phyloP scores from a whole-genome alignment of 768 basidiomycete genomes.

The Lentinula aciculospora region DNA sequence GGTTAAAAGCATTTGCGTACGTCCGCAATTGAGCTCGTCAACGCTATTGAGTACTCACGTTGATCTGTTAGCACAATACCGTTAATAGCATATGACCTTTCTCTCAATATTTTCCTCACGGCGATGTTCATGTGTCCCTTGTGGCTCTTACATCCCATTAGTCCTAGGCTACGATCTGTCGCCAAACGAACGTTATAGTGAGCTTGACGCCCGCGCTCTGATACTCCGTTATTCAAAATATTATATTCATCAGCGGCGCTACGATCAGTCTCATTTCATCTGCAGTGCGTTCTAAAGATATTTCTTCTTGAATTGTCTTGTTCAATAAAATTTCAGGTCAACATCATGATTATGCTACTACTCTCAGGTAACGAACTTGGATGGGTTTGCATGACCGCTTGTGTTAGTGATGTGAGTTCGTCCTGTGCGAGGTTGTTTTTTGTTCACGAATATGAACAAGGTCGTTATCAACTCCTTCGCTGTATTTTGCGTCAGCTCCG shows the following conservation, averaged over 20 bases:
- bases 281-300: background rate
- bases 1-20: background rate
- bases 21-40: background rate
- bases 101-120: conserved; percentile 5
- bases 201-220: background rate
- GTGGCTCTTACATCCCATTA: conserved; percentile 1
- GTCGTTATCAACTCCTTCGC: background rate
- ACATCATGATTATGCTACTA: background rate
- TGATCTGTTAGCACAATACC: background rate
- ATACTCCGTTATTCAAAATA: background rate
- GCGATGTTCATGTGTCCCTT: conserved; percentile 6
- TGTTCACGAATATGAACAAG: background rate
- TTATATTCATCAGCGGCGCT: background rate
- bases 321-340: background rate
- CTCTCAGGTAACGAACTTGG: conserved; percentile 4
- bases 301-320: too few relatives aligned
- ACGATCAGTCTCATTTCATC: conserved; percentile 3
- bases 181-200: conserved; percentile 7
- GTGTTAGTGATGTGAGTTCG: background rate
- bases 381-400: conserved; percentile 4
- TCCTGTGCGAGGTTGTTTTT: background rate
- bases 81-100: conserved; percentile 3
- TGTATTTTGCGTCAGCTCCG: conserved; percentile 2
- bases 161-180: conserved; percentile 3
- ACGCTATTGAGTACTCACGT: background rate